Conservation (phyloP, 768 basidiomycete species). For the Suillus subalutaceus region DNA sequence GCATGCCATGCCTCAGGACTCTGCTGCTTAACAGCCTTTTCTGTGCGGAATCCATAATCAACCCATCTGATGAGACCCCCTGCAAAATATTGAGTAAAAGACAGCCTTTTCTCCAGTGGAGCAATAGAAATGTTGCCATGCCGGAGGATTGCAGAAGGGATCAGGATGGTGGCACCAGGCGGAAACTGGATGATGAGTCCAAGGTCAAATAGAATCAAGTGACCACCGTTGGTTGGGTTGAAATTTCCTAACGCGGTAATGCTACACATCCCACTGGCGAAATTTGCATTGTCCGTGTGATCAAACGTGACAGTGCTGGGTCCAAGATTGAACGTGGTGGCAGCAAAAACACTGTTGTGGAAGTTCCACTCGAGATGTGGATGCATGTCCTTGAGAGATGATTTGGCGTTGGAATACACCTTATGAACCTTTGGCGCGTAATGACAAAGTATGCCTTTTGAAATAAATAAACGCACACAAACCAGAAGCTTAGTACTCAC, state of each 20-base stretch:
- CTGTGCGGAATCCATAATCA: conserved; percentile 17
- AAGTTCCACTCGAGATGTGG: conserved; percentile 24
- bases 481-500: conserved; percentile 10
- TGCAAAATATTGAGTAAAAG: conserved; percentile 32
- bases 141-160: conserved; percentile 31
- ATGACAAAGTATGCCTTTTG: conserved; percentile 18
- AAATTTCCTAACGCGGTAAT: conserved; percentile 35
- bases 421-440: conserved; percentile 27
- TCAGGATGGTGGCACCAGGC: conserved; percentile 25
- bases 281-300: conserved; percentile 35
- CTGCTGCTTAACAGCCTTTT: background rate
- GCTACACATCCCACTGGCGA: conserved; percentile 35
- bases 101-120: conserved; percentile 20
- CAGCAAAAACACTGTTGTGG: conserved; percentile 29
- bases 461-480: no score
- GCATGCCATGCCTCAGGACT: background rate
- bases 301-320: conserved; percentile 10
- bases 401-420: conserved; percentile 13
- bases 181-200: conserved; percentile 32
- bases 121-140: conserved; percentile 30
- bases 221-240: conserved; percentile 17
- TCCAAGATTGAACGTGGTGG: conserved; percentile 36
- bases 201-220: conserved; percentile 25
- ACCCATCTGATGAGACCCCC: conserved; percentile 33
- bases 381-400: background rate